Percentiles rank a stretch among this genome's conserved stretches.
Evolutionary conservation across 345 rosid genomes (phyloP).

Genomic region (Boechera stricta): DNA sequence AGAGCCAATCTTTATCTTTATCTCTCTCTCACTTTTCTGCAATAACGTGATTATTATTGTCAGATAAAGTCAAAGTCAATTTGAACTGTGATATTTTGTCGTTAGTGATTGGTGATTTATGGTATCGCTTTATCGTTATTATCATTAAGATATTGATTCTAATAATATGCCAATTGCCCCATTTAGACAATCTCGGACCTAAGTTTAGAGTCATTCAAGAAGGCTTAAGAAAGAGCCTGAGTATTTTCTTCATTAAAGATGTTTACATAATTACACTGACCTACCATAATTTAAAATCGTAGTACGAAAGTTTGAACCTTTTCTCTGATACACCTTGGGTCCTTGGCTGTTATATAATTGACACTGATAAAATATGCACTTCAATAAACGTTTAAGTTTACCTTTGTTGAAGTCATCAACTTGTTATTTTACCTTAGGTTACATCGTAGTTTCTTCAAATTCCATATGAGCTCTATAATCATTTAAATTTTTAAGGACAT

Average conservation of each 20-base stretch:
- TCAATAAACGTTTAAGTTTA: neutral
- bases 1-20: slow-evolving; percentile 37
- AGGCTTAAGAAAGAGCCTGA: neutral
- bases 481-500: neutral
- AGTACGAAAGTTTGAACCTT: neutral
- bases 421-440: neutral
- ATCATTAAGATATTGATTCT: neutral
- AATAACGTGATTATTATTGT: slow-evolving; percentile 34
- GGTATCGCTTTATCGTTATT: neutral
- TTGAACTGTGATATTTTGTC: slow-evolving; percentile 32
- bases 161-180: neutral
- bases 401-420: neutral
- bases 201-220: neutral
- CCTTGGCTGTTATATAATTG: neutral
- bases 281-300: neutral
- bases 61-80: slow-evolving; percentile 39
- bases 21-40: slow-evolving; percentile 27
- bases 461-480: neutral
- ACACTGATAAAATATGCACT: neutral
- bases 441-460: neutral
- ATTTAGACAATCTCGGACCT: slow-evolving; percentile 14
- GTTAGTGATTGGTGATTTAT: slow-evolving; percentile 12
- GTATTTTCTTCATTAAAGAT: neutral
- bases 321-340: neutral
- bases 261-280: neutral